Percentiles rank a stretch among this genome's conserved stretches.
Evolutionary conservation across 257 asterid genomes (phyloP).

Genomic region (Fraxinus pennsylvanica): DNA sequence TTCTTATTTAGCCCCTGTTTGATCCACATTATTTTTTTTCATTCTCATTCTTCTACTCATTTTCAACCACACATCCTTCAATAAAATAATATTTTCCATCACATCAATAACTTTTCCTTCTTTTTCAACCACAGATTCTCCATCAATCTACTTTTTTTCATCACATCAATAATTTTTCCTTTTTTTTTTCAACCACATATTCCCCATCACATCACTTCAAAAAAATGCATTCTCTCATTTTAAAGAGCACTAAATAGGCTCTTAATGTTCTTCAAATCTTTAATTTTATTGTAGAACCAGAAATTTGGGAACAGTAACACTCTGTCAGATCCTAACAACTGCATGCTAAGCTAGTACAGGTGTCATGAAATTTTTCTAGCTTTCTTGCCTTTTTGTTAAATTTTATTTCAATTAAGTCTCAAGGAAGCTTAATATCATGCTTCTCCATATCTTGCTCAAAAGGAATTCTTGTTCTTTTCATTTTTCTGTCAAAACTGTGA

Average conservation of each 20-base stretch:
- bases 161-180: too few relatives aligned
- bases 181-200: too few relatives aligned
- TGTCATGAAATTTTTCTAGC: background rate
- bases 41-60: too few relatives aligned
- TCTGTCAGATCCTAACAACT: conserved; percentile 2
- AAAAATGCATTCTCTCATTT: too few relatives aligned
- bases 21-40: too few relatives aligned
- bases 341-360: background rate
- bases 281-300: background rate
- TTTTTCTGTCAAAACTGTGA: background rate
- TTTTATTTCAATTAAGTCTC: background rate
- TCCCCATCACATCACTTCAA: too few relatives aligned
- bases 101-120: too few relatives aligned
- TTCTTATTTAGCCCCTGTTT: background rate
- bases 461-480: background rate
- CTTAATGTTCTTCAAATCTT: background rate
- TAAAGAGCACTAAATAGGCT: too few relatives aligned
- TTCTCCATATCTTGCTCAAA: background rate
- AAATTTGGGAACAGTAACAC: background rate
- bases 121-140: too few relatives aligned
- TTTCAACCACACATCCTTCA: too few relatives aligned
- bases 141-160: too few relatives aligned
- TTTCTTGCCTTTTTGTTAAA: background rate
- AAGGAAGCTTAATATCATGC: background rate
- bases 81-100: too few relatives aligned